Conservation (phyloP, 345 rosid species). For the Bretschneidera sinensis region DNA sequence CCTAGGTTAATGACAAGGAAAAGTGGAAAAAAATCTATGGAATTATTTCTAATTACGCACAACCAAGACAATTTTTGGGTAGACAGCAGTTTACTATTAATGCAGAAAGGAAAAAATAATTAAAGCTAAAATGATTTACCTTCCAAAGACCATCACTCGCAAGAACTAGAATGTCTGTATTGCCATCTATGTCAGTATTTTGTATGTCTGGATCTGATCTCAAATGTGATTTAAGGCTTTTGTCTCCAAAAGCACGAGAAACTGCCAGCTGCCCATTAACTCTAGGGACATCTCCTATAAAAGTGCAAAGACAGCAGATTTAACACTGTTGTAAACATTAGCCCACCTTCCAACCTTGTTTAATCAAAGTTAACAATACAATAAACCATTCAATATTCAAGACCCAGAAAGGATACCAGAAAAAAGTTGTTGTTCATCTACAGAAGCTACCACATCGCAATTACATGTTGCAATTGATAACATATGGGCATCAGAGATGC, state of each 20-base stretch:
- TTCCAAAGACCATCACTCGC: constrained; percentile 77
- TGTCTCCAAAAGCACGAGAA: constrained; percentile 74
- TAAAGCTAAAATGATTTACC: constrained; percentile 36
- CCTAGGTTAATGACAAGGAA: constrained; percentile 30
- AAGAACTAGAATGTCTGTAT: constrained; percentile 43
- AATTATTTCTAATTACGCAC: constrained; percentile 7
- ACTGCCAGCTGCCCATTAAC: constrained; percentile 78
- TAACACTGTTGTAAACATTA: not conserved
- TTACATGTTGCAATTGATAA: too few relatives aligned
- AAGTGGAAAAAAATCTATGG: not conserved
- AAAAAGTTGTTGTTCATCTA: not conserved
- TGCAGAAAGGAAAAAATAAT: not conserved
- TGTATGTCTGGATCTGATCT: constrained; percentile 60
- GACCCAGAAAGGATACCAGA: not conserved
- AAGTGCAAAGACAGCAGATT: constrained; percentile 7
- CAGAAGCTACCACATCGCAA: not conserved
- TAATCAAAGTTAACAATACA: constrained; percentile 1
- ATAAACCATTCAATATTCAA: not conserved
- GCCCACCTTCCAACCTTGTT: not conserved
- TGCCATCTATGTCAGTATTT: constrained; percentile 27
- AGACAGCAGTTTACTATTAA: too few relatives aligned
- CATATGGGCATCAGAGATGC: not conserved
- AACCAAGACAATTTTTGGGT: not conserved
- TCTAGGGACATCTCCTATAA: constrained; percentile 71
- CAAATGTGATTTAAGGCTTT: constrained; percentile 62